Conservation (phyloP, 106 monocot genomes). For the Acorus gramineus region DNA sequence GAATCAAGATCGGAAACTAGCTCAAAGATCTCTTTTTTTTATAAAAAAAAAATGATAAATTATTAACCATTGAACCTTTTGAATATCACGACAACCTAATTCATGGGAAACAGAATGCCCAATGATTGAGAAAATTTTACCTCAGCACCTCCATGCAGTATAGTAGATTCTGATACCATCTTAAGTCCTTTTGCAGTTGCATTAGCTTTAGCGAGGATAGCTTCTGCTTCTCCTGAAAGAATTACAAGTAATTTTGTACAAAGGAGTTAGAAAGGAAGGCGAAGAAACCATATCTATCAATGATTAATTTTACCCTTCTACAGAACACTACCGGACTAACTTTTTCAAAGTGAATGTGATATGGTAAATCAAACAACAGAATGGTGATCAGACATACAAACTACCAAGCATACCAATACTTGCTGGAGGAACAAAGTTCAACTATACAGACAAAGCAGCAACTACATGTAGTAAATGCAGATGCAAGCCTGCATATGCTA, state of each 20-base stretch:
- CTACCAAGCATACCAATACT: neutral
- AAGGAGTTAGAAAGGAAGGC: no score
- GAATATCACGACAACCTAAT: neutral
- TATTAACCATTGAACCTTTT: neutral
- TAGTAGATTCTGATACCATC: constrained; percentile 48
- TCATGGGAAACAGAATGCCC: neutral
- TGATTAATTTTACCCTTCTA: no score
- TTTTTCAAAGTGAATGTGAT: no score
- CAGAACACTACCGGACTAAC: no score
- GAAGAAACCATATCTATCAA: no score
- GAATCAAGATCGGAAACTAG: no score
- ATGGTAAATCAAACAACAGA: neutral
- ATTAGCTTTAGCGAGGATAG: constrained; percentile 61
- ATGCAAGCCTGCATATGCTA: no score
- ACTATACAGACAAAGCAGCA: no score
- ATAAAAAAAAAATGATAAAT: neutral
- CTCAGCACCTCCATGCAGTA: constrained; percentile 57
- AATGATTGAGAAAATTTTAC: constrained; percentile 14
- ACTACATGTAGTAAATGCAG: no score
- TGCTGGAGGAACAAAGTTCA: no score
- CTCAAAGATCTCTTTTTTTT: no score
- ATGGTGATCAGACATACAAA: neutral
- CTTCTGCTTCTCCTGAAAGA: constrained; percentile 74
- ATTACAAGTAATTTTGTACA: no score
- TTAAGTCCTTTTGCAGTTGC: constrained; percentile 70